Conservation (phyloP, 1,284 basidiomycete species). For the Anthracocystis panici-leucophaei region DNA sequence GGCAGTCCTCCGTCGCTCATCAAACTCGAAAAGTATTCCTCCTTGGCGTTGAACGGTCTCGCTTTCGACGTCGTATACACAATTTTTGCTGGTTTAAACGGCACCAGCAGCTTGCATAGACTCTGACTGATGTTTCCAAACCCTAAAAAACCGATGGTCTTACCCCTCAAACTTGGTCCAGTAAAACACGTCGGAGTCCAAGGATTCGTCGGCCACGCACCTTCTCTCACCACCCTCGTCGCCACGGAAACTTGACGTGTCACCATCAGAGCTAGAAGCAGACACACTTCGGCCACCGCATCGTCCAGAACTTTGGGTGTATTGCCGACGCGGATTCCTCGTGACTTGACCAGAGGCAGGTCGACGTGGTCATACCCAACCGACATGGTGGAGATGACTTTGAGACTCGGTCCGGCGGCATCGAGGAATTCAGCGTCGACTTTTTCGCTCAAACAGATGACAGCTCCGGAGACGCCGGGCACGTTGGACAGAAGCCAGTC, state of each 20-base stretch:
- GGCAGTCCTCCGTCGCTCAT: slow-evolving; percentile 28
- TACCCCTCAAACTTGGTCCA: slow-evolving; percentile 76
- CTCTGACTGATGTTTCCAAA: slow-evolving; percentile 80
- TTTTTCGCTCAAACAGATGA: slow-evolving; percentile 81
- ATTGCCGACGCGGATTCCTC: slow-evolving; percentile 83
- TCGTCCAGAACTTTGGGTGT: slow-evolving; percentile 90
- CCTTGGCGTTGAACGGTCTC: slow-evolving; percentile 41
- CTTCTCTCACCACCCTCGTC: slow-evolving; percentile 77
- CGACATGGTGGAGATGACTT: slow-evolving; percentile 85
- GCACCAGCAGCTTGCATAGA: slow-evolving; percentile 39
- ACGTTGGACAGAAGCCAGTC: slow-evolving; percentile 84
- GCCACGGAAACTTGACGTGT: slow-evolving; percentile 79
- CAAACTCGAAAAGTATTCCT: slow-evolving; percentile 42
- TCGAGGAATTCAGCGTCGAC: slow-evolving; percentile 73
- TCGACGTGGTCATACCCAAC: slow-evolving; percentile 80
- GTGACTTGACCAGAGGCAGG: slow-evolving; percentile 75
- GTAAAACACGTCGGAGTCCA: slow-evolving; percentile 80
- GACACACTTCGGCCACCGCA: slow-evolving; percentile 87
- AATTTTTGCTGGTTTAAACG: slow-evolving; percentile 50
- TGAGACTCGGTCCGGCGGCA: slow-evolving; percentile 73
- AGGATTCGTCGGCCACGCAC: slow-evolving; percentile 76
- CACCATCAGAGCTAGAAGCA: slow-evolving; percentile 92
- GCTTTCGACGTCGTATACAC: slow-evolving; percentile 56
- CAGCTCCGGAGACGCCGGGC: slow-evolving; percentile 76
- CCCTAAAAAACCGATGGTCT: slow-evolving; percentile 88